Base-by-base conservation (phyloP, 495 filamentous ascomycete species). In the Rhypophila decipiens region DNA sequence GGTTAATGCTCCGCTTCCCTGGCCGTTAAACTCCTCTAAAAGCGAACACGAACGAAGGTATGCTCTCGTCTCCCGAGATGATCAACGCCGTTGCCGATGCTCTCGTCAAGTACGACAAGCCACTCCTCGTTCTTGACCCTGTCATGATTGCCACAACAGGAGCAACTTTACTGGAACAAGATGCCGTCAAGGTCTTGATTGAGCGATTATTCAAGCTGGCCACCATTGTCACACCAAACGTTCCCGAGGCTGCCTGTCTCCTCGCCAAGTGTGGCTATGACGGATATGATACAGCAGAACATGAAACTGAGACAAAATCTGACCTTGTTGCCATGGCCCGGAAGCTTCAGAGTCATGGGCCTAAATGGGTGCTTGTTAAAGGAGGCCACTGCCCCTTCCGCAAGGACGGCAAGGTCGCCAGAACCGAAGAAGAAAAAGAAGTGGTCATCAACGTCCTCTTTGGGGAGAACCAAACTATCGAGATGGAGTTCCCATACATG, bases 61-160 rank as follows among this genome's bases (percentile, higher is more conserved):
- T 98, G 91, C 77, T 98, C 35, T 86, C 87, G 10, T 89, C 86
- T 11, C 78, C 83, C 19, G 80, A 77, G 47, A 90, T 82, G 1
- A 84, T 95, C 53, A 72, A 83, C 47, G 74, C 84, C 34, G 83
- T 96, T 41, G 86, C 86, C 29, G 72, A 85, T 35, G 73, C 81
- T 20, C 57, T 97, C 24, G 61, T 59, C 42, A 63, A 74, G 38
- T 78, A 88, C 57, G 60, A 74, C 15, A 67, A 88, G 17, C 68
- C 74, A n/a, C 67, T 59, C 5, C 69, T 86, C 35, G 86, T 96
- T 15, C 66, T 97, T 34, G 91, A 97, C 65, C 91, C 91, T 23
- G 89, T 97, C 15, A 96, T 97, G 90, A 76, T 96, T 13, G 86
- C 91, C 7, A 96, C 91, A 1, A 87, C 81, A 38, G 89, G 90